These are phyloP conservation scores for Clarkia xantiana DNA, from an alignment of 345 rosid genomes.

Conservation along the genomic window DNA sequence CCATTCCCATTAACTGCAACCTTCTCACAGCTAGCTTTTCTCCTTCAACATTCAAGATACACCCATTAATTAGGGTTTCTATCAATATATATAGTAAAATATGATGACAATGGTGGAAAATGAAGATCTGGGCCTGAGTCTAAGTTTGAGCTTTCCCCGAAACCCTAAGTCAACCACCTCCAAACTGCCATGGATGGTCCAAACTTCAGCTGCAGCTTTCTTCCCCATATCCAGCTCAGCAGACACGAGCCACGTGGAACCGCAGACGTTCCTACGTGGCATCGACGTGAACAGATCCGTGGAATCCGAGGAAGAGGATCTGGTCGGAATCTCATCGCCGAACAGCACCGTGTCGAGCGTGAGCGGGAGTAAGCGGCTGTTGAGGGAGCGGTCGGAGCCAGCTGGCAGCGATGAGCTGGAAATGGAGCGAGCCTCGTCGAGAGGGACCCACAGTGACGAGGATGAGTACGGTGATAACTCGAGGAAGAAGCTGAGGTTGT, in stretches of 20 bases:
- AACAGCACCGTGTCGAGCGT: constrained; percentile 78
- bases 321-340: constrained; percentile 70
- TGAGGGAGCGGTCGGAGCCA: constrained; percentile 42
- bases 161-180: too few relatives aligned
- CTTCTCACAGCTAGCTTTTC: too few relatives aligned
- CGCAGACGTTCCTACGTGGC: constrained; percentile 43
- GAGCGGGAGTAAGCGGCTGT: constrained; percentile 41
- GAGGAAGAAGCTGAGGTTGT: constrained; percentile 69
- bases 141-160: too few relatives aligned
- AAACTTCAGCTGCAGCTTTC: too few relatives aligned
- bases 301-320: constrained; percentile 52
- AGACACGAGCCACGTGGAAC: constrained; percentile 12
- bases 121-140: too few relatives aligned
- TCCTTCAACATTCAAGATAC: too few relatives aligned
- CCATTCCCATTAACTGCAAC: too few relatives aligned
- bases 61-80: too few relatives aligned
- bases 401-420: constrained; percentile 45
- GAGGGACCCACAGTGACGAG: constrained; percentile 60
- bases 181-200: too few relatives aligned
- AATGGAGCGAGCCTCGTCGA: constrained; percentile 42
- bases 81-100: too few relatives aligned
- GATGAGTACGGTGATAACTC: constrained; percentile 66
- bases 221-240: too few relatives aligned
- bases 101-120: too few relatives aligned
- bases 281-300: constrained; percentile 61